A percentile compares a stretch with the other conserved stretches of the same genome.
phyloP scores from a whole-genome alignment of 2,329 filamentous ascomycete species.

The Penicillium sp. region DNA sequence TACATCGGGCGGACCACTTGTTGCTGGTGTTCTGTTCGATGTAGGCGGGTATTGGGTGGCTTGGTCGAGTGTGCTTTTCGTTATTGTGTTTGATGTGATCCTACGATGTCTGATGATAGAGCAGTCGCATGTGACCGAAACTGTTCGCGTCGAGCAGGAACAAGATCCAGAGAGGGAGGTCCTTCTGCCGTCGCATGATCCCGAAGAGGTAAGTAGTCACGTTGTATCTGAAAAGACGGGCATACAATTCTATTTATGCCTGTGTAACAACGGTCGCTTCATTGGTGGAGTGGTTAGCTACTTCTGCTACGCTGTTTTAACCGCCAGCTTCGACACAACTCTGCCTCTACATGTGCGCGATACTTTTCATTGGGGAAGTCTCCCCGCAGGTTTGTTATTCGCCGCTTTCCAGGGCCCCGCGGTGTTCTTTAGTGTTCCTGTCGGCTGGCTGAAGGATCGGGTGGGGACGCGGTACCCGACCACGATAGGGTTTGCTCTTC shows the following conservation, averaged over 20 bases:
- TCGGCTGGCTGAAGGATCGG: slow-evolving; percentile 47
- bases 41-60: slow-evolving; percentile 30
- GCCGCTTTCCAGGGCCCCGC: slow-evolving; percentile 57
- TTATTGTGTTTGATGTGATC: slow-evolving; percentile 29
- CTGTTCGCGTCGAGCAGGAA: not conserved
- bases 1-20: slow-evolving; percentile 27
- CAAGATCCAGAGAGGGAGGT: not conserved
- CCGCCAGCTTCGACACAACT: slow-evolving; percentile 56
- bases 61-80: slow-evolving; percentile 28
- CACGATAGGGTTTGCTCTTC: slow-evolving; percentile 23
- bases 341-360: slow-evolving; percentile 55
- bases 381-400: slow-evolving; percentile 56
- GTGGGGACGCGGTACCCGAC: slow-evolving; percentile 26
- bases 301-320: slow-evolving; percentile 49
- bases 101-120: slow-evolving; percentile 30
- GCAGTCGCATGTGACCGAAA: not conserved
- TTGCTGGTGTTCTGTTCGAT: slow-evolving; percentile 29
- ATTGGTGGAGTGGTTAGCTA: slow-evolving; percentile 44
- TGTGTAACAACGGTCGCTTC: slow-evolving; percentile 45
- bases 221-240: not conserved
- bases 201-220: not conserved
- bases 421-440: slow-evolving; percentile 57
- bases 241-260: slow-evolving; percentile 32
- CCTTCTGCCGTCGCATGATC: not conserved
- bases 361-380: slow-evolving; percentile 55